A percentile compares a stretch with the other conserved stretches of the same genome.
These are phyloP conservation scores for Phytopythium helicoides DNA, from an alignment of 352 stramenopile genomes.

Conservation along the genomic window DNA sequence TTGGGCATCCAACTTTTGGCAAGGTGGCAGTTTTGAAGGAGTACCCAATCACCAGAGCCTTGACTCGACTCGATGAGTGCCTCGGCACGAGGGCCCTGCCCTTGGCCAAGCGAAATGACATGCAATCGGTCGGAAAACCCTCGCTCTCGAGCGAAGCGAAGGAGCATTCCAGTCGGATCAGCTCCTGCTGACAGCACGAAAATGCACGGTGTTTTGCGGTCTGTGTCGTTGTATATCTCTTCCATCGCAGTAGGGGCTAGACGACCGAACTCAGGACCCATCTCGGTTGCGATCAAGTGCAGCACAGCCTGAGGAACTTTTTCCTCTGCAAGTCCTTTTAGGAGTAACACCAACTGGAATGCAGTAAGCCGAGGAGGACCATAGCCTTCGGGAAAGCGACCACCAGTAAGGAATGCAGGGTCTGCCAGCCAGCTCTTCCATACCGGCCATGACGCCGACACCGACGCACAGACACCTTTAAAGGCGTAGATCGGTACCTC, in stretches of 20 bases:
- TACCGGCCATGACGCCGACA: slow-evolving; percentile 51
- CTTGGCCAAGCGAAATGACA: slow-evolving; percentile 92
- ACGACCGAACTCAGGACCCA: slow-evolving; percentile 87
- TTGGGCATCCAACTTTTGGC: slow-evolving; percentile 94
- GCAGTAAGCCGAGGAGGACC: slow-evolving; percentile 29
- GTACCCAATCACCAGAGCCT: slow-evolving; percentile 88
- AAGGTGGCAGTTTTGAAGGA: slow-evolving; percentile 94
- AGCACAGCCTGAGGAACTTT: slow-evolving; percentile 86
- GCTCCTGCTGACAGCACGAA: slow-evolving; percentile 92
- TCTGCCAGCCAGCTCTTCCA: slow-evolving; percentile 66
- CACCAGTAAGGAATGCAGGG: slow-evolving; percentile 32
- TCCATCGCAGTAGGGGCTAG: slow-evolving; percentile 88
- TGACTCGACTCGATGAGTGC: slow-evolving; percentile 87
- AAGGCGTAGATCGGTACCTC: slow-evolving; percentile 34
- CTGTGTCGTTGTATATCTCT: slow-evolving; percentile 91
- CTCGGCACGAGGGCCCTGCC: slow-evolving; percentile 89
- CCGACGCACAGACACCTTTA: slow-evolving; percentile 58
- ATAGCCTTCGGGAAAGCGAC: slow-evolving; percentile 1
- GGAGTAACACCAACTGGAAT: slow-evolving; percentile 75
- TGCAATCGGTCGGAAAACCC: slow-evolving; percentile 86
- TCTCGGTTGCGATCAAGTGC: slow-evolving; percentile 82
- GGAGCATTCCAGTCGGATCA: slow-evolving; percentile 91
- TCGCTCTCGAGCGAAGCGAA: slow-evolving; percentile 91
- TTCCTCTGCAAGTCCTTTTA: slow-evolving; percentile 86
- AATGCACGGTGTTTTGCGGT: slow-evolving; percentile 92